Evolutionary conservation across 345 rosid genomes (phyloP).

Genomic region (Syzygium grande): DNA sequence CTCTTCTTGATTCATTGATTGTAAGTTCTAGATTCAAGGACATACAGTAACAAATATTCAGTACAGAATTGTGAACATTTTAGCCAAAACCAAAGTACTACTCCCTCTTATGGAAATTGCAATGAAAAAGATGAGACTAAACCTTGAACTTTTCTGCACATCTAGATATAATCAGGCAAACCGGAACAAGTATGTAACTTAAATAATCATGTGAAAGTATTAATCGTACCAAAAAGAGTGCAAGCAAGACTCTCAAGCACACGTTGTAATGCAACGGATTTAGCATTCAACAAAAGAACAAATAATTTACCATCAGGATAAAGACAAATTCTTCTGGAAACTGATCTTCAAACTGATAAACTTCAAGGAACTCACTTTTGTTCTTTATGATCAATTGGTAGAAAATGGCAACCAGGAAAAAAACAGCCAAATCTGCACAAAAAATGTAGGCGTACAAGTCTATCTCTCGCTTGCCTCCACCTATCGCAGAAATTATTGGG

Average conservation of each 20-base stretch:
- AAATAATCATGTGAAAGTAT: background rate
- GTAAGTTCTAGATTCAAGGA: background rate
- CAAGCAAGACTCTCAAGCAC: background rate
- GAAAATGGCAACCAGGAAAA: constrained; percentile 32
- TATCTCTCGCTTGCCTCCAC: constrained; percentile 34
- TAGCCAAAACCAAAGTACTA: background rate
- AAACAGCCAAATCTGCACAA: constrained; percentile 38
- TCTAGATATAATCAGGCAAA: background rate
- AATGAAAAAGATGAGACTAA: background rate
- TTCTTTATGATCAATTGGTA: constrained; percentile 32
- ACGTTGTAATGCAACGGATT: background rate
- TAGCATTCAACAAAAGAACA: background rate
- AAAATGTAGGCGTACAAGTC: constrained; percentile 38
- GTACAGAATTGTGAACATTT: background rate
- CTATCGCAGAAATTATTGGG: constrained; percentile 29
- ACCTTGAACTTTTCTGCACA: background rate
- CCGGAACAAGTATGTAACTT: background rate
- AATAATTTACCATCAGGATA: constrained; percentile 25
- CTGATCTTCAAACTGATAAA: constrained; percentile 46
- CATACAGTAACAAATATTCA: background rate
- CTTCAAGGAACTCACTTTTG: constrained; percentile 40
- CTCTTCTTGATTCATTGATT: background rate
- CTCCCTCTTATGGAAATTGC: background rate
- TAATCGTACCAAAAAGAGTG: background rate
- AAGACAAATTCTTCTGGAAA: constrained; percentile 38